Conservation (phyloP, 371 early-diverging fungal species). For the Saksenaea vasiformis region DNA sequence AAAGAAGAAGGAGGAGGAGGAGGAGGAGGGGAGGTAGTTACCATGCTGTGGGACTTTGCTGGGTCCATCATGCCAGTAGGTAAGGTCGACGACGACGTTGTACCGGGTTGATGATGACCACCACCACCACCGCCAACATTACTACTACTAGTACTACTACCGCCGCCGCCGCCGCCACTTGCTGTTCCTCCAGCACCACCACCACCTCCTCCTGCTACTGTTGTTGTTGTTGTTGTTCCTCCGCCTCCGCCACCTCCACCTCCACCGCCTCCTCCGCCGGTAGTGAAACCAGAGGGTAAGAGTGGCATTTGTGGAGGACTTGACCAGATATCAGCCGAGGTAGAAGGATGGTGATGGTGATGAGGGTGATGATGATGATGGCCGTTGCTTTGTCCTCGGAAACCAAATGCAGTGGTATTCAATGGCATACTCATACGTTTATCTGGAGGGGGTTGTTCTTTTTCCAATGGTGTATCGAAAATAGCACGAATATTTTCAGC, state of each 20-base stretch:
- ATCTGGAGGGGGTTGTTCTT: neutral
- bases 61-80: neutral
- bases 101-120: too few species aligned
- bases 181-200: too few species aligned
- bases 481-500: conserved; percentile 45
- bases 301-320: neutral
- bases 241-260: conserved; percentile 13
- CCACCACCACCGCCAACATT: too few species aligned
- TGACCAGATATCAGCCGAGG: conserved; percentile 9
- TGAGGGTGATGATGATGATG: neutral
- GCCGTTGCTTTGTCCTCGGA: neutral
- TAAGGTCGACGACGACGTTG: neutral
- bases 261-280: conserved; percentile 7
- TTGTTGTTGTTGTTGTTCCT: too few species aligned
- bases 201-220: conserved; percentile 6
- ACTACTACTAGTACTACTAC: too few species aligned
- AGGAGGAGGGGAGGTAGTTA: neutral
- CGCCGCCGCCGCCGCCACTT: neutral
- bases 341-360: neutral
- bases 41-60: neutral
- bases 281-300: neutral
- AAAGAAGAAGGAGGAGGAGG: neutral
- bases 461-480: conserved; percentile 30
- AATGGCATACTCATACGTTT: conserved; percentile 9
- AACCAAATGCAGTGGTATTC: conserved; percentile 1